Evolutionary conservation across 2,329 filamentous ascomycete genomes (phyloP).

Genomic region (Claviceps monticola): DNA sequence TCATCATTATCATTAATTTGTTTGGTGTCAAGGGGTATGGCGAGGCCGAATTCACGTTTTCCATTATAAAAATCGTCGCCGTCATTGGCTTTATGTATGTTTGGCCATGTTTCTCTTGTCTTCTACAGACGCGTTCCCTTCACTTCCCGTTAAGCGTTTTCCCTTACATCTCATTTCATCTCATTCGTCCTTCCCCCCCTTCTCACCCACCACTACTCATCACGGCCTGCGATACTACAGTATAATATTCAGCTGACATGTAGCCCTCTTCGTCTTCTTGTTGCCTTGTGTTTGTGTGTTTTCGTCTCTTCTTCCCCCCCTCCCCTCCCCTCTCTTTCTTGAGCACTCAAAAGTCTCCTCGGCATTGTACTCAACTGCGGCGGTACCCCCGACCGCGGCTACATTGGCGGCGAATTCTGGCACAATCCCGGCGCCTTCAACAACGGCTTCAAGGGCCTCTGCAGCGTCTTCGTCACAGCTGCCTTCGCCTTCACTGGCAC

Average conservation of each 20-base stretch:
- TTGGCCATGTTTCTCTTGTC: background rate
- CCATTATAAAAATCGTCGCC: constrained; percentile 72
- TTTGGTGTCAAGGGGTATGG: constrained; percentile 83
- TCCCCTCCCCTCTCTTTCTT: too few relatives aligned
- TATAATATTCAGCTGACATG: too few relatives aligned
- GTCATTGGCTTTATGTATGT: constrained; percentile 77
- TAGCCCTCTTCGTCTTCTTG: too few relatives aligned
- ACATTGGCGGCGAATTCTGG: constrained; percentile 74
- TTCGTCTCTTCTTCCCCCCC: too few relatives aligned
- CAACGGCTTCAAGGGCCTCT: constrained; percentile 73
- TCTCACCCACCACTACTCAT: too few relatives aligned
- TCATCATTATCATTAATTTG: constrained; percentile 71
- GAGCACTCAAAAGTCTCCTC: constrained; percentile 45
- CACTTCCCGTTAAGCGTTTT: too few relatives aligned
- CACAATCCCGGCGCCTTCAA: constrained; percentile 67
- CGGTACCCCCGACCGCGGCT: constrained; percentile 57
- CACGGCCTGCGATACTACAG: too few relatives aligned
- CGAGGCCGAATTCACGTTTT: constrained; percentile 80
- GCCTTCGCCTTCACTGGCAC: constrained; percentile 67
- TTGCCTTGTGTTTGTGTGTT: too few relatives aligned
- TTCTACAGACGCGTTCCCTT: too few relatives aligned
- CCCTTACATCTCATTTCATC: too few relatives aligned
- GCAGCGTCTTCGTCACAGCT: constrained; percentile 62
- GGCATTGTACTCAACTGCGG: constrained; percentile 78
- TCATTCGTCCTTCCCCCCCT: too few relatives aligned